A percentile compares a stretch with the other conserved stretches of the same genome.
phyloP scores from a whole-genome alignment of 768 basidiomycete species.

The Lactarius hengduanensis region DNA sequence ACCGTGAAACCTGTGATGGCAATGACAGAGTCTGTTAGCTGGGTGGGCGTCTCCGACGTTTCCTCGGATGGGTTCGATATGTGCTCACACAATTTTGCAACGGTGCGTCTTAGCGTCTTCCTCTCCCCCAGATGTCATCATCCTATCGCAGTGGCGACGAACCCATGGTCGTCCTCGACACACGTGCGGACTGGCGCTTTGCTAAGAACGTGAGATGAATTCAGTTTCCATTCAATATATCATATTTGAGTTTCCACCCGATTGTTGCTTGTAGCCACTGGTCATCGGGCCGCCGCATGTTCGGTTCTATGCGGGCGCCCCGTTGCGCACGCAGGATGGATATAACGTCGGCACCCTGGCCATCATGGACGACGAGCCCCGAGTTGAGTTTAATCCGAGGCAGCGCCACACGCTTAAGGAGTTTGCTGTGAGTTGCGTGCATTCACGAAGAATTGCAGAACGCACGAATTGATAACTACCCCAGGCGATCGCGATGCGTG shows the following conservation, averaged over 20 bases:
- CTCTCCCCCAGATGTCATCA: neutral
- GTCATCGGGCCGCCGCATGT: slow-evolving; percentile 65
- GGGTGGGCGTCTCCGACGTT: slow-evolving; percentile 47
- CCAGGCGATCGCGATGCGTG: slow-evolving; percentile 84
- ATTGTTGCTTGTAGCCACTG: slow-evolving; percentile 53
- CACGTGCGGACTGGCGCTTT: slow-evolving; percentile 85
- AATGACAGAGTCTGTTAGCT: slow-evolving; percentile 35
- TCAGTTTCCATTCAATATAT: slow-evolving; percentile 11
- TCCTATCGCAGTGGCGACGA: slow-evolving; percentile 63
- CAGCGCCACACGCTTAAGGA: slow-evolving; percentile 92
- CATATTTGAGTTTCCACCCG: neutral
- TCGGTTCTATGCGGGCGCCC: slow-evolving; percentile 91
- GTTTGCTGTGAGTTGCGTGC: slow-evolving; percentile 58
- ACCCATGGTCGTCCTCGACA: slow-evolving; percentile 82
- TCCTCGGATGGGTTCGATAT: slow-evolving; percentile 67
- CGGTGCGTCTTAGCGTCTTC: slow-evolving; percentile 43
- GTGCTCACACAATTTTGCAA: slow-evolving; percentile 80
- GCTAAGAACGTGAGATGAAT: slow-evolving; percentile 61
- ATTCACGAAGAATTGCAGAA: neutral
- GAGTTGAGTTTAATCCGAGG: slow-evolving; percentile 82
- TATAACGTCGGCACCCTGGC: slow-evolving; percentile 88
- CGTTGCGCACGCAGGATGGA: slow-evolving; percentile 84
- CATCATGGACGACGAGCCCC: slow-evolving; percentile 79
- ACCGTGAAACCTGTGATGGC: neutral
- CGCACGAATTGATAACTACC: slow-evolving; percentile 1